Conservation (phyloP, 2,329 filamentous ascomycete species). For the Fusarium mexicanum region DNA sequence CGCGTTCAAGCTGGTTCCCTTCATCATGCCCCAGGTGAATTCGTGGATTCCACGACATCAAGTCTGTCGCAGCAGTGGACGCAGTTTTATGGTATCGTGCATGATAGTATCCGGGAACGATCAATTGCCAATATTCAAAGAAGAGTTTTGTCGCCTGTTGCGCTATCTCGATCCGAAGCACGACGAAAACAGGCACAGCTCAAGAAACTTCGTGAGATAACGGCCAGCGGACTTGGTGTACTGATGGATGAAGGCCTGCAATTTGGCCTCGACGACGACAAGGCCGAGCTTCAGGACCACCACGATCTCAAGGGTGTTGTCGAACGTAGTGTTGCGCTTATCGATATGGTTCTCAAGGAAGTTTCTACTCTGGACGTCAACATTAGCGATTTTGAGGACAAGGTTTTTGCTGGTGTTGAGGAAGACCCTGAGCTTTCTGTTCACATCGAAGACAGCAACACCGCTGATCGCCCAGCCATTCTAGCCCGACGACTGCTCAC, state of each 20-base stretch:
- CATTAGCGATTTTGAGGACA: conserved; percentile 72
- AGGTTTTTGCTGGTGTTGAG: conserved; percentile 70
- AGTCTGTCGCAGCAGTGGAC: conserved; percentile 65
- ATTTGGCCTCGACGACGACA: conserved; percentile 69
- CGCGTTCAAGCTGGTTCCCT: conserved; percentile 53
- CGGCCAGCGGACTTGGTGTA: conserved; percentile 86
- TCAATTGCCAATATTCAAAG: conserved; percentile 77
- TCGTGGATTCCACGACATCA: conserved; percentile 49
- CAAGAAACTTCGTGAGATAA: conserved; percentile 78
- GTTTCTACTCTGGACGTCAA: conserved; percentile 71
- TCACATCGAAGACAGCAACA: conserved; percentile 58
- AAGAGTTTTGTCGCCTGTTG: conserved; percentile 80
- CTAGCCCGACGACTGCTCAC: conserved; percentile 73
- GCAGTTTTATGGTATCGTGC: conserved; percentile 83
- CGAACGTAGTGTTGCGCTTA: conserved; percentile 81
- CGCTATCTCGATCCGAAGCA: conserved; percentile 78
- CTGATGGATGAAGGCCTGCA: conserved; percentile 86
- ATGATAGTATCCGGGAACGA: conserved; percentile 76
- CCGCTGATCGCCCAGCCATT: conserved; percentile 62
- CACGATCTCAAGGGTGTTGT: conserved; percentile 75
- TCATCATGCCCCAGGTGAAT: conserved; percentile 43
- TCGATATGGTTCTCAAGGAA: conserved; percentile 84
- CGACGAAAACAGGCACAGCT: conserved; percentile 77
- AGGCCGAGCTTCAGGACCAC: conserved; percentile 60
- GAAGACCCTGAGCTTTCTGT: conserved; percentile 68